A percentile compares a stretch with the other conserved stretches of the same genome.
phyloP scores from a whole-genome alignment of 164 flowering plant species.

The Cinnamomum micranthum region DNA sequence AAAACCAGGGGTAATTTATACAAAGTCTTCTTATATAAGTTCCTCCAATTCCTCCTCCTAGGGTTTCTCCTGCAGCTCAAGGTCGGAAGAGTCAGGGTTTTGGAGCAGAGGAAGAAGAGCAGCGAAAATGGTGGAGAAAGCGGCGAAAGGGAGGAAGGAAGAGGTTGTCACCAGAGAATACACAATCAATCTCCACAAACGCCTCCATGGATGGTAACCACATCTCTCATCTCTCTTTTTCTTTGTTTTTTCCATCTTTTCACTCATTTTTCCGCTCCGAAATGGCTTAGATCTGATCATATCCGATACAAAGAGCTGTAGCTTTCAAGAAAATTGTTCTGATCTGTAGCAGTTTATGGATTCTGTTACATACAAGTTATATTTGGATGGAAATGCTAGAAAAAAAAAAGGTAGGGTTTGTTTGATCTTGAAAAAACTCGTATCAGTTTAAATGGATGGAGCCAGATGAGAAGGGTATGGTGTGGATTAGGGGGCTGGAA shows the following conservation, averaged over 20 bases:
- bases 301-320: too few species aligned
- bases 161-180: slow-evolving; percentile 71
- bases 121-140: slow-evolving; percentile 46
- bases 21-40: neutral
- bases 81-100: neutral
- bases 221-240: neutral
- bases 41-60: neutral
- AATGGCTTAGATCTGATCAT: too few species aligned
- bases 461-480: too few species aligned
- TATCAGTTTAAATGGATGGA: too few species aligned
- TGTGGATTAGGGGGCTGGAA: too few species aligned
- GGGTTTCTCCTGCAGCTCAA: neutral
- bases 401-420: too few species aligned
- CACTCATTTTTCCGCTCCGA: too few species aligned
- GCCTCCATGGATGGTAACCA: slow-evolving; percentile 45
- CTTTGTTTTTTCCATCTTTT: neutral
- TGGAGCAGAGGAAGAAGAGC: neutral
- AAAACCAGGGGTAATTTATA: neutral
- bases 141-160: slow-evolving; percentile 47
- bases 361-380: too few species aligned
- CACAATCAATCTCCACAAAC: slow-evolving; percentile 71
- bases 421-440: too few species aligned
- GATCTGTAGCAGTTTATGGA: too few species aligned
- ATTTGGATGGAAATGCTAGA: too few species aligned
- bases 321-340: too few species aligned